phyloP scores from a whole-genome alignment of 495 filamentous ascomycete genomes.

The Neurospora sublineolata region DNA sequence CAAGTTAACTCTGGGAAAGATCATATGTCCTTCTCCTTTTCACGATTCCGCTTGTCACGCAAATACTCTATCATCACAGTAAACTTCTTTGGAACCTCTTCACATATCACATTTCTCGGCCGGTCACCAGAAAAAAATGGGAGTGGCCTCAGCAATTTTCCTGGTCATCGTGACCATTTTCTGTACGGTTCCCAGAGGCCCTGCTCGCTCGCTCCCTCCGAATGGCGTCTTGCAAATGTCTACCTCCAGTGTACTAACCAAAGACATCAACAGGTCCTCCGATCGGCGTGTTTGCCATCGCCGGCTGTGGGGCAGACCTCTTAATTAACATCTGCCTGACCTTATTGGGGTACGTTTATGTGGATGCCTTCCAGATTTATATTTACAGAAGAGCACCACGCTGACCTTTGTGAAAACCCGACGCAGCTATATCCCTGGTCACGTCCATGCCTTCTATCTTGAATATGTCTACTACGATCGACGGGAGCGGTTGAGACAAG shows the following conservation, averaged over 20 bases:
- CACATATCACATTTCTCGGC: not conserved
- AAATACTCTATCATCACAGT: not conserved
- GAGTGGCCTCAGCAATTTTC: conserved; percentile 42
- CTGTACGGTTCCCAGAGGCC: conserved; percentile 19
- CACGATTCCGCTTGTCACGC: not conserved
- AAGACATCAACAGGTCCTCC: conserved; percentile 26
- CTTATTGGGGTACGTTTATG: conserved; percentile 33
- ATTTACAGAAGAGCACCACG: not conserved
- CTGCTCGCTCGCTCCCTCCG: not conserved
- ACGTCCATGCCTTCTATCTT: conserved; percentile 86
- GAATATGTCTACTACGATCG: conserved; percentile 80
- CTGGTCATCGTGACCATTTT: conserved; percentile 48
- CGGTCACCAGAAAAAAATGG: conserved; percentile 28
- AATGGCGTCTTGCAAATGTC: not conserved
- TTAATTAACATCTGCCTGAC: conserved; percentile 85
- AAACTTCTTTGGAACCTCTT: not conserved
- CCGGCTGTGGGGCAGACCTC: conserved; percentile 61
- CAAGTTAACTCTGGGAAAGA: not conserved
- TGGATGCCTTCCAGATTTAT: not conserved
- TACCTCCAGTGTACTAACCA: not conserved
- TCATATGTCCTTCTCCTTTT: not conserved
- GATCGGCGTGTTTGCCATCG: conserved; percentile 27
- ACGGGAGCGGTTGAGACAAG: conserved; percentile 42
- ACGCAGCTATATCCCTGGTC: conserved; percentile 59
- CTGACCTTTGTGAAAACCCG: not conserved